These are phyloP conservation scores for Carnegiea gigantea DNA, from an alignment of 179 eudicot species.

Conservation along the genomic window DNA sequence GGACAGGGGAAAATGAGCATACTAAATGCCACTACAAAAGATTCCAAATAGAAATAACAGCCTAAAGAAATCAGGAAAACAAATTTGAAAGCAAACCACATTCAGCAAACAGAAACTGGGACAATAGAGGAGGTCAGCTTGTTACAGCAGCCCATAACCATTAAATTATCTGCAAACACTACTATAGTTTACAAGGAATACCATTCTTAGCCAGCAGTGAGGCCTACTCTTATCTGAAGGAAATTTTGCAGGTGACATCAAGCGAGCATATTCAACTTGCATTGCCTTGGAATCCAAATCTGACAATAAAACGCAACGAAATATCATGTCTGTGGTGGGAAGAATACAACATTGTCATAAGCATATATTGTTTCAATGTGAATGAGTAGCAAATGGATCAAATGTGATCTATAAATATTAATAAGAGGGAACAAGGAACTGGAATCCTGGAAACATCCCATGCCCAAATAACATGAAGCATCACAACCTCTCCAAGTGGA, in stretches of 20 bases:
- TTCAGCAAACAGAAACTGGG: background rate
- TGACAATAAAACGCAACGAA: constrained; percentile 33
- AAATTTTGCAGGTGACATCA: constrained; percentile 62
- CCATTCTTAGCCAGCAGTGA: constrained; percentile 83
- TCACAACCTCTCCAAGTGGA: background rate
- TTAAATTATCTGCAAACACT: background rate
- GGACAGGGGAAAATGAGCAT: background rate
- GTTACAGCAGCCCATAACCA: background rate
- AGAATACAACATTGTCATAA: background rate
- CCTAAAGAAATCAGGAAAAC: background rate
- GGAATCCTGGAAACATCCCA: background rate
- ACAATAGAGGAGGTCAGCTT: too few species aligned
- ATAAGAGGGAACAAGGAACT: background rate
- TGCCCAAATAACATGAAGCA: background rate
- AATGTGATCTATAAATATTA: background rate
- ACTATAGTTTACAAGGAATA: constrained; percentile 24
- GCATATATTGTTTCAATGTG: background rate
- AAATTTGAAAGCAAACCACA: background rate
- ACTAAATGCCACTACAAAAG: background rate
- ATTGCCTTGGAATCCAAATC: constrained; percentile 55
- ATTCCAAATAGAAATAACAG: background rate
- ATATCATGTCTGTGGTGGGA: background rate
- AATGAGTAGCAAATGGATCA: background rate
- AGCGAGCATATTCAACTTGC: constrained; percentile 63
- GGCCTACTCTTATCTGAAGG: constrained; percentile 63